Conservation (phyloP, 2,329 filamentous ascomycete genomes). For the Aspergillus oerlinghausenensis region DNA sequence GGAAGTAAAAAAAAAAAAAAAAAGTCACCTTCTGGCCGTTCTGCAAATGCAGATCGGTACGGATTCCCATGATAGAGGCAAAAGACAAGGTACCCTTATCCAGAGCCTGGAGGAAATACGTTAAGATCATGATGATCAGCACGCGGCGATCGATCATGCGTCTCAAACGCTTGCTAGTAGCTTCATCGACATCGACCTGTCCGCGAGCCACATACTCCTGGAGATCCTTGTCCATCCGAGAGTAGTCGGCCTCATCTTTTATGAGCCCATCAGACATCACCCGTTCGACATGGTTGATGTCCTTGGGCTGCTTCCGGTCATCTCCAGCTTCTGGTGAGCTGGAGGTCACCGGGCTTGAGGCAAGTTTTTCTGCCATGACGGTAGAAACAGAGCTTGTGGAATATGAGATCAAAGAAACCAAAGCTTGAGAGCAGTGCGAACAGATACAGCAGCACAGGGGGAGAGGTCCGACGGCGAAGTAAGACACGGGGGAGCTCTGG, state of each 20-base stretch:
- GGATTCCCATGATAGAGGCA: conserved; percentile 39
- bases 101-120: conserved; percentile 63
- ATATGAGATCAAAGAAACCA: neutral
- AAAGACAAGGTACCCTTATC: conserved; percentile 42
- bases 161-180: conserved; percentile 59
- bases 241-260: conserved; percentile 53
- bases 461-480: neutral
- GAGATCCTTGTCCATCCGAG: conserved; percentile 64
- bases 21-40: conserved; percentile 29
- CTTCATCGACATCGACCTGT: conserved; percentile 54
- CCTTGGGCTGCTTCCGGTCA: conserved; percentile 12
- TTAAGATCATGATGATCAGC: conserved; percentile 65
- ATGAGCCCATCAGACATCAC: conserved; percentile 46
- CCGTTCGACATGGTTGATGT: conserved; percentile 46
- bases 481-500: neutral
- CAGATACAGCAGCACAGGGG: neutral
- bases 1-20: too few species aligned
- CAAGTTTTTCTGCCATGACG: neutral
- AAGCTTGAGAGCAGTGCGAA: neutral
- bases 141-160: conserved; percentile 64
- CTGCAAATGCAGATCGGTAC: conserved; percentile 46
- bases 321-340: neutral
- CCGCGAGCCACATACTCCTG: conserved; percentile 61
- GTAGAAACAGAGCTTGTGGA: neutral
- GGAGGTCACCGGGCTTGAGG: neutral